phyloP scores from a whole-genome alignment of 768 basidiomycete species.

The Porphyrellus cyaneotinctus region DNA sequence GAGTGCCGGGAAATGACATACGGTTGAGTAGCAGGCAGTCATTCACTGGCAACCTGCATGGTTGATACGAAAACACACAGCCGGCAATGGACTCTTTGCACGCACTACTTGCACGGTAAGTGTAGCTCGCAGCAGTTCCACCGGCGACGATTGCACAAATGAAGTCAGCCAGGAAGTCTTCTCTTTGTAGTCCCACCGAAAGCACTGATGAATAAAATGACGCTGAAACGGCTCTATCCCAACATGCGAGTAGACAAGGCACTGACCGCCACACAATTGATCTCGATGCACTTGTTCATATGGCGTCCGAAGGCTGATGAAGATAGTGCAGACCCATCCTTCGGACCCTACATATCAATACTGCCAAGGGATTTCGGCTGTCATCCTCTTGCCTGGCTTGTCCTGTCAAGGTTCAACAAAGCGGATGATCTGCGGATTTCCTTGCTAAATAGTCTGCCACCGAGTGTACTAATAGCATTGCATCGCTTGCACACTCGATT shows the following conservation, averaged over 20 bases:
- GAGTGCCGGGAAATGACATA: constrained; percentile 46
- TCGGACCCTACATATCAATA: constrained; percentile 75
- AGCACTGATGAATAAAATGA: constrained; percentile 69
- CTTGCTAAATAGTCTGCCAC: constrained; percentile 48
- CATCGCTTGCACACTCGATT: constrained; percentile 46
- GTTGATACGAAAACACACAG: constrained; percentile 24
- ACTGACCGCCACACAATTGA: constrained; percentile 66
- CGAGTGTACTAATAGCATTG: constrained; percentile 40
- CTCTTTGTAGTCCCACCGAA: constrained; percentile 69
- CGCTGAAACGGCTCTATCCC: constrained; percentile 58
- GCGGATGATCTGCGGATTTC: constrained; percentile 15
- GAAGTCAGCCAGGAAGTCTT: constrained; percentile 45
- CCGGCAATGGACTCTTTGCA: constrained; percentile 71
- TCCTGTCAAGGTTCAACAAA: constrained; percentile 25
- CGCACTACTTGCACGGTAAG: constrained; percentile 40
- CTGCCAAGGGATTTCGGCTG: constrained; percentile 68
- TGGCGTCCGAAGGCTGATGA: constrained; percentile 47
- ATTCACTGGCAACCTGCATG: not conserved
- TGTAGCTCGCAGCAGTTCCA: not conserved
- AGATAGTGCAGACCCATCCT: constrained; percentile 49
- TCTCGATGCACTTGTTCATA: constrained; percentile 77
- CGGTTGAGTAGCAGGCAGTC: constrained; percentile 39
- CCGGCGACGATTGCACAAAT: not conserved
- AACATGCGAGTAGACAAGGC: constrained; percentile 13
- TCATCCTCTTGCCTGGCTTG: constrained; percentile 82